These are phyloP conservation scores for Paracoccidioides brasiliensis DNA, from an alignment of 2,329 filamentous ascomycete genomes.

Conservation along the genomic window DNA sequence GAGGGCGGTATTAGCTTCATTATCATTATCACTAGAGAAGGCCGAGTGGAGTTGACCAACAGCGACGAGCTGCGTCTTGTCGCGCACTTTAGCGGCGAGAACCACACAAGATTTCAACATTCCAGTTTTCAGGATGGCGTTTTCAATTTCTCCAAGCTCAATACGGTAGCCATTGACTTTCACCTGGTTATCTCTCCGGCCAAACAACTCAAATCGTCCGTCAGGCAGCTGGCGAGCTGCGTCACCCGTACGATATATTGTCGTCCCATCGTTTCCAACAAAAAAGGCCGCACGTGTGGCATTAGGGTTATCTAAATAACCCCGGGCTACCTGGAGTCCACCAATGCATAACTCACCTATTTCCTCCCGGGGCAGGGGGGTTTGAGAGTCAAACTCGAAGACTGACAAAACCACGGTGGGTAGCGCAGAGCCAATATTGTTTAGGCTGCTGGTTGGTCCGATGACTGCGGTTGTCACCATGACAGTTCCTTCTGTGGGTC, in stretches of 20 bases:
- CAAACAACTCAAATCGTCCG: not conserved
- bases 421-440: conserved; percentile 21
- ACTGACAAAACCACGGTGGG: conserved; percentile 17
- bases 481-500: conserved; percentile 25
- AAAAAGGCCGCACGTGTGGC: conserved; percentile 4
- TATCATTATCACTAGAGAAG: not conserved
- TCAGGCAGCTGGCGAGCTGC: not conserved
- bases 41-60: not conserved
- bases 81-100: not conserved
- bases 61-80: not conserved
- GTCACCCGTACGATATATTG: conserved; percentile 32
- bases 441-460: conserved; percentile 14
- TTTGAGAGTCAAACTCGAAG: conserved; percentile 16
- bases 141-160: conserved; percentile 41
- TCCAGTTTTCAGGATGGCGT: conserved; percentile 44
- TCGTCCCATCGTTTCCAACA: conserved; percentile 42
- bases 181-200: conserved; percentile 30
- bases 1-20: too few relatives aligned
- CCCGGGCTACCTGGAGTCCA: conserved; percentile 18
- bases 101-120: not conserved
- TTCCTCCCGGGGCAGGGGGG: conserved; percentile 16
- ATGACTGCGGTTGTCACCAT: conserved; percentile 20
- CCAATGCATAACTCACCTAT: conserved; percentile 20
- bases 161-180: conserved; percentile 50
- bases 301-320: conserved; percentile 20